Base-by-base conservation (phyloP, 2,329 filamentous ascomycete genomes). In the Colletotrichum tamarilloi region DNA sequence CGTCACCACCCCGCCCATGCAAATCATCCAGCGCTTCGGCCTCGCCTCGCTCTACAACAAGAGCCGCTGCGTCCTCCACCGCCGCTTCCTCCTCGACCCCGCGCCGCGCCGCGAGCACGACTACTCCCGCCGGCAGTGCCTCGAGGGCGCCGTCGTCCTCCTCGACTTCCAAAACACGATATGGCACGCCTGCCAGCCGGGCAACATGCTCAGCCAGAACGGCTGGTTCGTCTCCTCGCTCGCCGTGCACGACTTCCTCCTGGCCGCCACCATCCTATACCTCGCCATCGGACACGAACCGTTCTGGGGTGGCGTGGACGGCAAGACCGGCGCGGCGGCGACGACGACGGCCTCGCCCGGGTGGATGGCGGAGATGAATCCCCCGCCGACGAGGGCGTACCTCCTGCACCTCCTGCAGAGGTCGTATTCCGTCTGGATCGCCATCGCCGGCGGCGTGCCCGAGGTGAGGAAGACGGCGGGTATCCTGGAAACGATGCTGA, bases 241-340 rank as follows among this genome's bases (percentile, higher is more conserved):
- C 4, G 86, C 87, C 12, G 85, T 89, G 64, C 89, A 91, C 63
- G 90, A 92, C 77, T 92, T 90, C 63, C 81, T 92, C 64, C 84
- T 92, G 2, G 90, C 90, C 0, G 86, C 88, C 67, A 90, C 91
- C 85, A 85, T 92, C 16, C 77, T 92, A 4, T 92, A 89, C 74
- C 81, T 92, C 22, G 80, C 87, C 22, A 77, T 87, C 28, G 84
- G 86, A 74, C 86, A 84, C 77, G 81, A 84, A 24, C 79, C 78
- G 52, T 86, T 85, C 72, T 77, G 78, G 46, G 83, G 38, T 3
- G 42, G 42, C 16, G 42, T 4, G 42, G 42, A 49, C 42, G 42
- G 42, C 16, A 49, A 8, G 16, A 86, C 8, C 77, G 76, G 19
- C 82, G 80, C 5, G 79, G 77, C 12, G 77, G 79, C 42, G 16